Evolutionary conservation across 345 rosid species (phyloP), one percentile per base, ranked within the genome.

Genomic region (Pistacia atlantica): DNA sequence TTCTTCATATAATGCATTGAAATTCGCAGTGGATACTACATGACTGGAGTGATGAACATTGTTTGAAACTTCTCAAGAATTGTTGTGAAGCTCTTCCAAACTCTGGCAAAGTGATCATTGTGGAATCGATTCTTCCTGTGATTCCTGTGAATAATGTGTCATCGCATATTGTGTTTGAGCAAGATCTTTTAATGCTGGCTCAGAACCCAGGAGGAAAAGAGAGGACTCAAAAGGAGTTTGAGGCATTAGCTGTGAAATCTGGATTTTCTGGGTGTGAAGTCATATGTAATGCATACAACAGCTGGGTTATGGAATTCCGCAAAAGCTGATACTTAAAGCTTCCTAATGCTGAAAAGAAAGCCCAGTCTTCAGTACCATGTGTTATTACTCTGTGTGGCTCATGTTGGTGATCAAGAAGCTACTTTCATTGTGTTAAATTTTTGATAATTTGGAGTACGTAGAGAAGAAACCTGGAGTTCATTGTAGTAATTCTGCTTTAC

Each of bases 121-220:
- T 80, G 71, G 87, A 87, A 60, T 63, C 85, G 0, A 81, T 89
- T 76, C 77, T 84, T 33, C 85, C 92, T 2, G 72, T 20, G 67
- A 56, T 57, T 5, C 80, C 86, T 0, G 79, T 84, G 56, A 73
- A 64, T 65, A 64, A 74, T 0, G 81, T 82, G 35, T 72, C 83
- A 11, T 78, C 89, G 0, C 81, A 81, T 54, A 81, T 84, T 38
- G 89, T 78, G 8, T 85, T 55, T 45, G 80, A 72, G 65, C 81
- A 78, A 75, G 91, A 86, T 69, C n/a, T 89, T 58, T n/a, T 82
- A 0, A 85, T 90, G 92, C 64, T 87, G 38, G 84, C 86, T n/a
- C 83, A 74, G 58, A 80, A 20, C 42, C 80, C 84, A 0, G 86
- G 86, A 1, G 92, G 87, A 0, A 86, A 84, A 74, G 91, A 87